phyloP scores from a whole-genome alignment of 345 rosid species.

The Eucalyptus tenuipes region DNA sequence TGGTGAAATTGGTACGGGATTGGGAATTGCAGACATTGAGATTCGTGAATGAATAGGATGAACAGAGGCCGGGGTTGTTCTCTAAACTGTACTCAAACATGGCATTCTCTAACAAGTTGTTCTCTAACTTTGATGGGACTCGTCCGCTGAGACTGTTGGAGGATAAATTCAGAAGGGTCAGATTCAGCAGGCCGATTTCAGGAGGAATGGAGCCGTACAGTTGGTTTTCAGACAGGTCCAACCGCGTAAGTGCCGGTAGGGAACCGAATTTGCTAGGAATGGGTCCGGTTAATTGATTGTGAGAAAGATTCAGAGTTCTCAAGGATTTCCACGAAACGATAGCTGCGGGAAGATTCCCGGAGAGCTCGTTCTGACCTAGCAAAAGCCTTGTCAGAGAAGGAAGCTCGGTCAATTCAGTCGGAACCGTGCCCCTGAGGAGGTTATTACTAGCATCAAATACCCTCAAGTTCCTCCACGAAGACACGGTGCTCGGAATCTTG shows the following conservation, averaged over 20 bases:
- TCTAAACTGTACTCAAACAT: constrained; percentile 24
- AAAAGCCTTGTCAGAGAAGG: no score
- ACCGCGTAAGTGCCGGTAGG: constrained; percentile 7
- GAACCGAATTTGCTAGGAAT: constrained; percentile 21
- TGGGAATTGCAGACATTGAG: constrained; percentile 10
- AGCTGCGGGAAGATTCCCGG: constrained; percentile 29
- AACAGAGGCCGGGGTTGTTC: constrained; percentile 38
- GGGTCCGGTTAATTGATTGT: constrained; percentile 30
- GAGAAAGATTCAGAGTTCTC: constrained; percentile 20
- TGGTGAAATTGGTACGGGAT: neutral
- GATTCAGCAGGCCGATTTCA: constrained; percentile 7
- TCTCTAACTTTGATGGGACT: constrained; percentile 27
- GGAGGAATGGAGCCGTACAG: constrained; percentile 40
- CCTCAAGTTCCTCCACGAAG: no score
- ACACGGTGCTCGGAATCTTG: no score
- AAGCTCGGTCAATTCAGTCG: no score
- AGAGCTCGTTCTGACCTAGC: constrained; percentile 26
- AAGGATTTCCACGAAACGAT: constrained; percentile 33
- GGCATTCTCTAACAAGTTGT: constrained; percentile 20
- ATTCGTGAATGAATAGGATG: neutral
- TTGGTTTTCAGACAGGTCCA: constrained; percentile 42
- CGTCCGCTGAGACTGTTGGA: constrained; percentile 35
- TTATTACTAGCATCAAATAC: no score
- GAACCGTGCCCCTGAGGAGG: no score
- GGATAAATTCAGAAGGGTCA: constrained; percentile 27